These are phyloP conservation scores for Sclerospora graminicola DNA, from an alignment of 352 stramenopile species.

Conservation along the genomic window DNA sequence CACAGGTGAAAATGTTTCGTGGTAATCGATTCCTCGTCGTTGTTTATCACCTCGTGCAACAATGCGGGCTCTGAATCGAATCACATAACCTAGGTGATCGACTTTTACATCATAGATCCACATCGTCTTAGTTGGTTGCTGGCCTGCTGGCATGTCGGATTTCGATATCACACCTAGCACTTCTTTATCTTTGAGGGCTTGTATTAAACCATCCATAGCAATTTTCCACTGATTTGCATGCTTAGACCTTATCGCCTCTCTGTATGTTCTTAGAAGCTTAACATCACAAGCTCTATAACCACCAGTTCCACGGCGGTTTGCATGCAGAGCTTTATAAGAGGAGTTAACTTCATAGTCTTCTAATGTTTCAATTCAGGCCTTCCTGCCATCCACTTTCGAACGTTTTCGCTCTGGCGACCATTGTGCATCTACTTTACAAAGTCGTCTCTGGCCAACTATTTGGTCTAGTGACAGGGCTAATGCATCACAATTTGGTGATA, in stretches of 20 bases:
- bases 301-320: neutral
- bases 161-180: neutral
- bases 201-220: neutral
- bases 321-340: neutral
- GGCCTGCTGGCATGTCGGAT: neutral
- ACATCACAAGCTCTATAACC: too few species aligned
- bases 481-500: neutral
- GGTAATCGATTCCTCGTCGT: neutral
- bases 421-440: neutral
- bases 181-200: neutral
- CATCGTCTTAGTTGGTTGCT: neutral
- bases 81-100: constrained; percentile 3
- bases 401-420: neutral
- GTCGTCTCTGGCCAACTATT: neutral
- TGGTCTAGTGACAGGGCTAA: neutral
- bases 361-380: neutral
- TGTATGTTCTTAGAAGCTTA: too few species aligned
- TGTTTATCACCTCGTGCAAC: constrained; percentile 7
- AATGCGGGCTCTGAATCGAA: constrained; percentile 3
- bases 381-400: neutral
- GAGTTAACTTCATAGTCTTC: constrained; percentile 1
- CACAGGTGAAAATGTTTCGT: constrained; percentile 1
- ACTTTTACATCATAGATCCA: constrained; percentile 7
- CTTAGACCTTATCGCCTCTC: too few species aligned
- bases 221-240: neutral